These are phyloP conservation scores for Monilinia laxa DNA, from an alignment of 2,329 filamentous ascomycete genomes.

Conservation along the genomic window DNA sequence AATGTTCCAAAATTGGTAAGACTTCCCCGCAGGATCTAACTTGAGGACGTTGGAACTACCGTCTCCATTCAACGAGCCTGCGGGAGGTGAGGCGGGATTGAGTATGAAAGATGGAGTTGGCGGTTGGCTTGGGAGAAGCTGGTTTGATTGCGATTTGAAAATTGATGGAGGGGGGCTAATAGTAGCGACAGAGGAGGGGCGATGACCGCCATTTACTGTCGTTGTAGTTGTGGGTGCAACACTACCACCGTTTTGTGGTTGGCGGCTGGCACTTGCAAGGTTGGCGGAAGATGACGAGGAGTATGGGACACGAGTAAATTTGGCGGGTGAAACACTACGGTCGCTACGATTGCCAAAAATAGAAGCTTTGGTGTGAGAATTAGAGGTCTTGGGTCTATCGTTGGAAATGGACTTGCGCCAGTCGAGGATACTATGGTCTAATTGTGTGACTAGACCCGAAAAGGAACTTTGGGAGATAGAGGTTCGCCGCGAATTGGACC, in stretches of 20 bases:
- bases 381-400: constrained; percentile 44
- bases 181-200: constrained; percentile 34
- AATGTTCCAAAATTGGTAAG: constrained; percentile 58
- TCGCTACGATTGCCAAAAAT: constrained; percentile 44
- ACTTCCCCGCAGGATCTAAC: constrained; percentile 45
- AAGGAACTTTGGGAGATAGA: constrained; percentile 42
- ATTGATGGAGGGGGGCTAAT: constrained; percentile 33
- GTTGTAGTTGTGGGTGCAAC: constrained; percentile 22
- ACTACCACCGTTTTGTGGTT: constrained; percentile 34
- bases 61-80: background rate
- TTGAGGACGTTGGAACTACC: constrained; percentile 38
- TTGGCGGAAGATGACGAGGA: constrained; percentile 31
- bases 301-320: constrained; percentile 41
- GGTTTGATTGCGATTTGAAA: constrained; percentile 10
- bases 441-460: constrained; percentile 35
- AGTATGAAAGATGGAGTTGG: constrained; percentile 21
- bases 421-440: constrained; percentile 81
- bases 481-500: constrained; percentile 46
- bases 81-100: constrained; percentile 5
- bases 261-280: constrained; percentile 35
- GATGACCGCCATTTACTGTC: constrained; percentile 1
- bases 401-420: constrained; percentile 75
- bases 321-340: constrained; percentile 55
- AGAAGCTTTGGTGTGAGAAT: constrained; percentile 10
- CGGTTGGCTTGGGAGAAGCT: constrained; percentile 15